Base-by-base conservation (phyloP, 179 eudicot genomes). In the Silene noctiflora region DNA sequence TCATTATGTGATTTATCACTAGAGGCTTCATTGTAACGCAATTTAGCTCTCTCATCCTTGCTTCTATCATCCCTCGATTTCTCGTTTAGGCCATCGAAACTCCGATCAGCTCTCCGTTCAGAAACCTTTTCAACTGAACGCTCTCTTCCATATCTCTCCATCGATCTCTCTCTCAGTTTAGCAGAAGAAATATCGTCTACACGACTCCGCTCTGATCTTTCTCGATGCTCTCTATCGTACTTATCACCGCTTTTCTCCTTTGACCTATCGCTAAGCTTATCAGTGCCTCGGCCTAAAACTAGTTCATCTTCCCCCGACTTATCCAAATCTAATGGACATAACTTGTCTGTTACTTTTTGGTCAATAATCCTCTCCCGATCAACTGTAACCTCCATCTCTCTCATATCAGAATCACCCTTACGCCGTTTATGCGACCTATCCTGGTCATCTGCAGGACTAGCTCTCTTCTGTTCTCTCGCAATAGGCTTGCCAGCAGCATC, bases 121-220 rank as follows among this genome's bases (percentile, higher is more conserved):
- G 82, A 77, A 56, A 76, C 74, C 81, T 87, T 91, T 80, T 95
- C 99, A 60, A 91, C 84, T 20, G 97, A 95, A 67, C 91, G 89
- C 69, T 95, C 99, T 87, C 97, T 87, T 65, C 86, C 91, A 83
- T 94, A 82, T 77, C 94, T 86, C 81, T 94, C 98, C 81, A 89
- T 79, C 65, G 99, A 95, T 78, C 92, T 87, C 59, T 87, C 97
- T 79, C 97, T 91, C 29, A 81, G 65, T 79, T 86, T 95, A 66
- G 91, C 92, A 67, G 84, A 76, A 61, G 86, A 9, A 69, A 73
- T 33, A 77, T 93, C 99, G 75, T 93, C 98, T 59, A 83, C 85
- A 56, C 94, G 96, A 77, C 76, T 61, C 29, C 93, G 91, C 64
- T 92, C 97, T 29, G 87, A 72, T 74, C 91, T 85, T 69, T 94